A percentile compares a stretch with the other conserved stretches of the same genome.
Evolutionary conservation across 257 asterid genomes (phyloP).

Genomic region (Cinchona pubescens): DNA sequence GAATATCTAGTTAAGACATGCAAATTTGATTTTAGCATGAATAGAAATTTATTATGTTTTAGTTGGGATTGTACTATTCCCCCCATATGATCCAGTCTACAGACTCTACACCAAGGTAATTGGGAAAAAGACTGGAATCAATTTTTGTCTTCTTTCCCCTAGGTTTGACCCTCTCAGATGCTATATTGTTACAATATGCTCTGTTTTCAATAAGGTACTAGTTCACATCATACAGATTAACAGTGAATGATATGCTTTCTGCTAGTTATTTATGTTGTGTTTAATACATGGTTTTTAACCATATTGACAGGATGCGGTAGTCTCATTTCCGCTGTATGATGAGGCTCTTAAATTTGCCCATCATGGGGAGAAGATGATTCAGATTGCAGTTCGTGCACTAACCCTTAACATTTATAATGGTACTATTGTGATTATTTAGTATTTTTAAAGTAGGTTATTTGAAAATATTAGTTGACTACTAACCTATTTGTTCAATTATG

Average conservation of each 20-base stretch:
- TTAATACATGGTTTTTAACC: background rate
- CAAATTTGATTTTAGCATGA: background rate
- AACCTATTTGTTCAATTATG: constrained; percentile 7
- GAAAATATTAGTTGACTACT: background rate
- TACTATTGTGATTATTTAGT: background rate
- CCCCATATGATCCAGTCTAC: background rate
- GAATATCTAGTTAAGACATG: background rate
- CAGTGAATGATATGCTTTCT: constrained; percentile 1
- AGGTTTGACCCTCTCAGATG: background rate
- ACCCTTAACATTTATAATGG: constrained; percentile 22
- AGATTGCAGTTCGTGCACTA: constrained; percentile 23
- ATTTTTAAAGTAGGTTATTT: background rate
- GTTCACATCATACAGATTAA: background rate
- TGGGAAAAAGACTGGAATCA: background rate
- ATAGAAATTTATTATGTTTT: background rate
- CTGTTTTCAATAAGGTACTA: background rate
- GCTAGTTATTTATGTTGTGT: background rate
- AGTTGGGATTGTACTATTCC: background rate
- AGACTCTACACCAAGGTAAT: background rate
- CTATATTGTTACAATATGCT: background rate
- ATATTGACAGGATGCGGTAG: constrained; percentile 13
- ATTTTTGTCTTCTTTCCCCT: background rate
- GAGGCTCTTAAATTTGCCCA: constrained; percentile 23
- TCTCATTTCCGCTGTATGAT: constrained; percentile 24
- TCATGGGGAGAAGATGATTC: constrained; percentile 27